These are phyloP conservation scores for Didymella exigua DNA, from an alignment of 2,329 filamentous ascomycete genomes.

Conservation along the genomic window DNA sequence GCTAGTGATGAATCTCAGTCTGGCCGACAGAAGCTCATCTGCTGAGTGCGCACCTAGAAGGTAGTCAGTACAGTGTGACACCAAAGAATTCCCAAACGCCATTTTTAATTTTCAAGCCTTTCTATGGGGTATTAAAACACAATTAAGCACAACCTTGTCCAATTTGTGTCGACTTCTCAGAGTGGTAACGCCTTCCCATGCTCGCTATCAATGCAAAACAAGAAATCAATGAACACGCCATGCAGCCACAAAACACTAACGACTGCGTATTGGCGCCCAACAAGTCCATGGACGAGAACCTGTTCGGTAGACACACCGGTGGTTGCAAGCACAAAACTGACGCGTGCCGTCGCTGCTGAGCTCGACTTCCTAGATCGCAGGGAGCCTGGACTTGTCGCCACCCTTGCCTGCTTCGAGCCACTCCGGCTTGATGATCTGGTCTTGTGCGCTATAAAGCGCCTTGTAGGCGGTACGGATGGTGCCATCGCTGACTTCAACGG, in stretches of 20 bases:
- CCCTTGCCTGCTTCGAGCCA: constrained; percentile 70
- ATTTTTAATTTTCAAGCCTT: constrained; percentile 13
- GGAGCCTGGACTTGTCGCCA: constrained; percentile 65
- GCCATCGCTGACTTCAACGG: constrained; percentile 91
- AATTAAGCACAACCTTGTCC: constrained; percentile 6
- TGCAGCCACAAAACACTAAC: neutral
- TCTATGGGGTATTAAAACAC: constrained; percentile 18
- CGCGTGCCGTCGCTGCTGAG: too few relatives aligned
- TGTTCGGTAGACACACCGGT: too few relatives aligned
- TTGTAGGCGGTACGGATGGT: constrained; percentile 97
- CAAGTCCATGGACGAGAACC: too few relatives aligned
- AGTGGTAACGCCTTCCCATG: constrained; percentile 12
- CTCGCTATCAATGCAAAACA: constrained; percentile 11
- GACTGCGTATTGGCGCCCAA: neutral
- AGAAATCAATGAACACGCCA: neutral
- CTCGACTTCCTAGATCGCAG: constrained; percentile 2
- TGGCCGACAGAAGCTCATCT: neutral
- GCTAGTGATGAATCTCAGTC: neutral
- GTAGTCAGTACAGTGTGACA: neutral
- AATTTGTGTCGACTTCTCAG: neutral
- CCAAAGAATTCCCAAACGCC: constrained; percentile 6
- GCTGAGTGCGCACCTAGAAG: neutral
- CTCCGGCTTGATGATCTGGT: constrained; percentile 74
- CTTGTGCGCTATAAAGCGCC: constrained; percentile 75
- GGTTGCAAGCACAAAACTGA: neutral